Base-by-base conservation (phyloP, 371 early-diverging fungal species). In the Lichtheimia corymbifera region DNA sequence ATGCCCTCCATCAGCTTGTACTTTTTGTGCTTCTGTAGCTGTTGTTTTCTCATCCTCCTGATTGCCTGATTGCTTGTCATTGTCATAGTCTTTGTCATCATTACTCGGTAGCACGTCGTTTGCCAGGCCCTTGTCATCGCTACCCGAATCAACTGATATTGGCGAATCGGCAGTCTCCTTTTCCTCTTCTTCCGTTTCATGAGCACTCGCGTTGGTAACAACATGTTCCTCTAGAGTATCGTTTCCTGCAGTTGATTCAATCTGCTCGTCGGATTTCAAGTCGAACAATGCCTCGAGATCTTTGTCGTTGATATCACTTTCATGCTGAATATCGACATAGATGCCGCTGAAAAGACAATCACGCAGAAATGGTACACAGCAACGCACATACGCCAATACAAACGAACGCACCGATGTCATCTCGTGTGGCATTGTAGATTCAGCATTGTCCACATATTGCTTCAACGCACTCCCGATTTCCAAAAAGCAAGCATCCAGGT, bases 301-400 rank as follows among this genome's bases (percentile, higher is more conserved):
- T 3, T 62, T 50, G 14, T 63, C 64, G 15, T 61, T 61, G n/a
- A 63, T 50, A 11, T 42, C 40, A 11, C 44, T 27, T 22, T 27
- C 56, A 15, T 63, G 53, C 42, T 44, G 42, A 63, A 65, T 41
- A 14, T 71, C 57, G 9, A 63, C 76, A 50, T 82, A 82, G 50
- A 82, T 73, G 3, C 80, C 82, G 25, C 77, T 76, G 2, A 63
- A 25, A 35, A 76, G 66, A 61, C 82, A 82, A 43, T 73, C 57
- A 25, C 67, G 63, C 2, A 81, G 62, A 55, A 67, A 83, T 3
- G 83, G 82, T 27, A 80, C 66, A 56, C 80, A 76, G 35, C 74
- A 77, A 15, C 73, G 66, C 3, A 70, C 74, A 63, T 76, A 83
- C 0, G 75, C 76, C 7, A 73, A 62, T 5, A 64, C 24, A 64